phyloP scores from a whole-genome alignment of 495 filamentous ascomycete genomes.

The Achaetomiella virescens region DNA sequence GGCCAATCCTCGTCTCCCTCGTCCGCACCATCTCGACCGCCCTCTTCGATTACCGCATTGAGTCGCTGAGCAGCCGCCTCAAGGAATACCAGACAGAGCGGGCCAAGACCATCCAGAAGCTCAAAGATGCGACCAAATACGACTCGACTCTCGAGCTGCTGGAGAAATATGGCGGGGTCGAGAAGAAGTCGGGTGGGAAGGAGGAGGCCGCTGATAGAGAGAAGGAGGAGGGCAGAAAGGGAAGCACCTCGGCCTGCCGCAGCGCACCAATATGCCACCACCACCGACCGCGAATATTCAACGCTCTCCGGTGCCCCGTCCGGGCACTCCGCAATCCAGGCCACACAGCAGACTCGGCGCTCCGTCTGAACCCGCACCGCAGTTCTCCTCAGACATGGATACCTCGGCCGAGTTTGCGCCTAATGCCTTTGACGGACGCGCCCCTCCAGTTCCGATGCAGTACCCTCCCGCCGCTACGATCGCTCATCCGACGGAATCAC shows the following conservation, averaged over 20 bases:
- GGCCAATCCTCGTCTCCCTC: slow-evolving; percentile 72
- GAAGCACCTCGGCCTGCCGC: slow-evolving; percentile 18
- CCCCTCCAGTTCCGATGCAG: slow-evolving; percentile 29
- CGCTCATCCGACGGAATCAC: slow-evolving; percentile 44
- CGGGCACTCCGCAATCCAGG: slow-evolving; percentile 13
- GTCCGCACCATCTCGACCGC: slow-evolving; percentile 52
- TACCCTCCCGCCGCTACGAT: slow-evolving; percentile 33
- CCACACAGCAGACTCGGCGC: slow-evolving; percentile 20
- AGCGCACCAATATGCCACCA: slow-evolving; percentile 57
- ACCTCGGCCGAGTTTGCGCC: slow-evolving; percentile 50
- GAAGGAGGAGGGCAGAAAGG: slow-evolving; percentile 18
- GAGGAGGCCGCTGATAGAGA: slow-evolving; percentile 15
- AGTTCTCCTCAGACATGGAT: slow-evolving; percentile 18
- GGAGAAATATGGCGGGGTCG: slow-evolving; percentile 80
- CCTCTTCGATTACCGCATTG: slow-evolving; percentile 80
- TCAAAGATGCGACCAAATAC: slow-evolving; percentile 91
- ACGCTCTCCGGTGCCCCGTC: slow-evolving; percentile 19
- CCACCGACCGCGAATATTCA: slow-evolving; percentile 86
- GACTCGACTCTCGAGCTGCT: slow-evolving; percentile 88
- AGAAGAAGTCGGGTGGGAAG: slow-evolving; percentile 30
- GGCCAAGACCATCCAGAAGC: slow-evolving; percentile 80
- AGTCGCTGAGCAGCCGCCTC: slow-evolving; percentile 57
- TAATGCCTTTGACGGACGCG: slow-evolving; percentile 49
- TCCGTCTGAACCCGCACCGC: slow-evolving; percentile 13
- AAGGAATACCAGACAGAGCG: slow-evolving; percentile 71